Evolutionary conservation across 2,329 filamentous ascomycete genomes (phyloP).

Genomic region (Exophiala sideris): DNA sequence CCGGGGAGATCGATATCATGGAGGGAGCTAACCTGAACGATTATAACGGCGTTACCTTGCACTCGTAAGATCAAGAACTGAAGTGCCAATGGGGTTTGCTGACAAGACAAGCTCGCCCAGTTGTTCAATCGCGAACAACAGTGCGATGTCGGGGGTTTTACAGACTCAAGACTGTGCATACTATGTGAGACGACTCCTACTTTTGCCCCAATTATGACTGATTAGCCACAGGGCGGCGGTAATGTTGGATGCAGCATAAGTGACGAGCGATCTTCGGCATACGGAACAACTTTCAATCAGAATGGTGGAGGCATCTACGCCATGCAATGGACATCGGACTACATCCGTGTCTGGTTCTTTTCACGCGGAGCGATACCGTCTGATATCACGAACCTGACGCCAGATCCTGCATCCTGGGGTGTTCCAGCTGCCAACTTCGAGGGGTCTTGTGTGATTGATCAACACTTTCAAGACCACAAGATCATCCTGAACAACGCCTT

Average conservation of each 20-base stretch:
- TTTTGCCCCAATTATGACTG: not conserved
- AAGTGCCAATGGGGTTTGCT: not conserved
- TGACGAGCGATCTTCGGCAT: slow-evolving; percentile 44
- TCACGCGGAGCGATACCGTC: slow-evolving; percentile 38
- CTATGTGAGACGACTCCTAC: slow-evolving; percentile 25
- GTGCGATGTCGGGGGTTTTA: slow-evolving; percentile 37
- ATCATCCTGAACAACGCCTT: slow-evolving; percentile 75
- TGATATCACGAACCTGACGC: slow-evolving; percentile 40
- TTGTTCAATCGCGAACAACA: slow-evolving; percentile 27
- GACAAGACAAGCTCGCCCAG: slow-evolving; percentile 12
- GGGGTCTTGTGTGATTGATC: slow-evolving; percentile 63
- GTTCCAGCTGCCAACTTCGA: slow-evolving; percentile 57
- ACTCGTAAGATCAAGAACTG: slow-evolving; percentile 43
- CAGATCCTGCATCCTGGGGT: slow-evolving; percentile 43
- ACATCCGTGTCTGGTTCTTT: slow-evolving; percentile 49
- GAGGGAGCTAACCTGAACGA: slow-evolving; percentile 63
- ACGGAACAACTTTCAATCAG: slow-evolving; percentile 64
- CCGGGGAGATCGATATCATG: slow-evolving; percentile 69
- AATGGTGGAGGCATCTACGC: slow-evolving; percentile 63
- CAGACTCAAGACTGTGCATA: slow-evolving; percentile 54
- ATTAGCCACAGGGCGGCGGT: slow-evolving; percentile 28
- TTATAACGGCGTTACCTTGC: slow-evolving; percentile 59
- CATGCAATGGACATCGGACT: slow-evolving; percentile 50
- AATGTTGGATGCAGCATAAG: slow-evolving; percentile 55
- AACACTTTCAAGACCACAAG: slow-evolving; percentile 64